Evolutionary conservation across 208 protist genomes (phyloP), one percentile per base, ranked within the genome.

Genomic region (Novymonas esmeraldas): DNA sequence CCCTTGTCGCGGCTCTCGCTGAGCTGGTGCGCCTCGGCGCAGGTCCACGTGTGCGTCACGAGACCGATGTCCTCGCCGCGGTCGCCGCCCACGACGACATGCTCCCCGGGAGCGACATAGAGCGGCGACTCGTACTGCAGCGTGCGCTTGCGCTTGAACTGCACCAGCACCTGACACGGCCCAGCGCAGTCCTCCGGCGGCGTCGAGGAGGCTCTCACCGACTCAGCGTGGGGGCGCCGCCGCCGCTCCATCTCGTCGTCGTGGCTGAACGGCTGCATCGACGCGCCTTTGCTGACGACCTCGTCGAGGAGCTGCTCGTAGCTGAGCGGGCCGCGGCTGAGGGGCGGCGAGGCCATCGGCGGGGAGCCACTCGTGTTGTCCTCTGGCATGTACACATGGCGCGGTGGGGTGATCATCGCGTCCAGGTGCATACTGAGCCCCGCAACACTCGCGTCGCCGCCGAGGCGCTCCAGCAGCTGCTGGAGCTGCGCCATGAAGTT

Each of bases 51-150:
- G 64, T 92, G 84, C 46, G 83, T 93, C 7, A 97, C 92, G 24
- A 94, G 81, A 20, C 92, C 92, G 69, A 97, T 87, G 66, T 97
- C 92, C 78, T 97, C 89, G 29, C 92, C 92, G n/a, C 92, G 90
- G 64, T 97, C 92, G 20, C 90, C 92, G 48, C 88, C 86, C n/a
- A 97, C 92, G 0, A 95, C 87, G 29, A 95, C 92, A 60, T 94
- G 92, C 79, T 95, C 89, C 7, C 89, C 88, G 14, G 89, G 89
- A 14, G 84, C 76, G 29, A 95, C 84, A 51, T 92, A 91, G 39
- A 50, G 87, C 11, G 78, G 73, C 29, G 84, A 91, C 61, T 91
- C 82, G 73, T 89, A 97, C 80, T 93, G 87, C 44, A 94, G 72
- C 36, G 89, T 77, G 39, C 89, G 87, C 70, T 93, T 87, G 7